phyloP scores from a whole-genome alignment of 2,329 filamentous ascomycete genomes.

The Cryoendolithus antarcticus region DNA sequence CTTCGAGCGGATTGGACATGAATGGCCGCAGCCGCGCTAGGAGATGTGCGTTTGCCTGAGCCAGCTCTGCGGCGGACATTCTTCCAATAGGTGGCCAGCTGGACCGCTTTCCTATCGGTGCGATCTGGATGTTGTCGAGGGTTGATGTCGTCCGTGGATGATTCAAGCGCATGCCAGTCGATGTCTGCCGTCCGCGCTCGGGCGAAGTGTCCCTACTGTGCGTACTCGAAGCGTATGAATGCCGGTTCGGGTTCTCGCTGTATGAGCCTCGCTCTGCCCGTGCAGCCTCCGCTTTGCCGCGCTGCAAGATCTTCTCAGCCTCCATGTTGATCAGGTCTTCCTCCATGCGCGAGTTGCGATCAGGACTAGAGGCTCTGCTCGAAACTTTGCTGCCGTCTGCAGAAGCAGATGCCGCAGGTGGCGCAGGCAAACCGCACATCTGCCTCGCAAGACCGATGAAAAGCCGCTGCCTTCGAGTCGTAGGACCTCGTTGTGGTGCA shows the following conservation, averaged over 20 bases:
- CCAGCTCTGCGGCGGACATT: slow-evolving; percentile 64
- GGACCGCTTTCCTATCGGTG: slow-evolving; percentile 33
- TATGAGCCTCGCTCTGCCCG: slow-evolving; percentile 59
- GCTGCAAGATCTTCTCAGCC: slow-evolving; percentile 62
- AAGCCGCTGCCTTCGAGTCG: slow-evolving; percentile 77
- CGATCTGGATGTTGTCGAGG: slow-evolving; percentile 15
- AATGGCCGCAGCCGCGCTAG: slow-evolving; percentile 84
- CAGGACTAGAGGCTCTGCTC: slow-evolving; percentile 33
- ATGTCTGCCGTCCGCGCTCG: background rate
- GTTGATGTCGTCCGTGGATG: slow-evolving; percentile 10
- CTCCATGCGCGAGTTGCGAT: slow-evolving; percentile 36
- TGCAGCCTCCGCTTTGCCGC: slow-evolving; percentile 58
- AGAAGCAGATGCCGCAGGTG: slow-evolving; percentile 34
- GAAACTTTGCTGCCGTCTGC: slow-evolving; percentile 25
- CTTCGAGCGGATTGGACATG: slow-evolving; percentile 67
- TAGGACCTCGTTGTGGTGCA: slow-evolving; percentile 67
- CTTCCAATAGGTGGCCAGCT: slow-evolving; percentile 43
- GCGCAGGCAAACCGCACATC: slow-evolving; percentile 72
- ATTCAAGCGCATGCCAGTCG: background rate
- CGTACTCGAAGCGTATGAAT: slow-evolving; percentile 12
- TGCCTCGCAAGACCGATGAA: slow-evolving; percentile 77
- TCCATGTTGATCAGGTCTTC: slow-evolving; percentile 60
- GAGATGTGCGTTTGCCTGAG: slow-evolving; percentile 70
- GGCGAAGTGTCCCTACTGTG: slow-evolving; percentile 6
- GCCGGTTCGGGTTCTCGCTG: slow-evolving; percentile 49